Percentiles rank a stretch among this genome's conserved stretches.
phyloP scores from a whole-genome alignment of 2,329 filamentous ascomycete species.

The Elsinoe batatas region DNA sequence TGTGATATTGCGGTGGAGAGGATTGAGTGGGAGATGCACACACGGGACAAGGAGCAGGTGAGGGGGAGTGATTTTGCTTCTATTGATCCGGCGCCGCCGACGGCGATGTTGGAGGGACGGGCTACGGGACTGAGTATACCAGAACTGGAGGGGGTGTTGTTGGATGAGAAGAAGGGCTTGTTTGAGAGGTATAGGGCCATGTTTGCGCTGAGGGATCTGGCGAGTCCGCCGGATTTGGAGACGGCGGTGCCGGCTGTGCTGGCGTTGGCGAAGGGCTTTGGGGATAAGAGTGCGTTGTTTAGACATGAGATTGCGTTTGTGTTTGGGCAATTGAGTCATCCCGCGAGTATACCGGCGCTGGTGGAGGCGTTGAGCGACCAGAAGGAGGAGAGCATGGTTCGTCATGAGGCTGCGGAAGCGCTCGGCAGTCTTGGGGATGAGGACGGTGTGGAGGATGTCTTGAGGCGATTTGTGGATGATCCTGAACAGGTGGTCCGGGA shows the following conservation, averaged over 20 bases:
- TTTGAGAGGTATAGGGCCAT: slow-evolving; percentile 95
- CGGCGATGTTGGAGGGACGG: slow-evolving; percentile 49
- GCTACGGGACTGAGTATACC: slow-evolving; percentile 53
- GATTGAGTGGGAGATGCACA: slow-evolving; percentile 78
- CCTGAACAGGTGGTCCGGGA: slow-evolving; percentile 88
- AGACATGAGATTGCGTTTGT: slow-evolving; percentile 97
- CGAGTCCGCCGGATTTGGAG: slow-evolving; percentile 81
- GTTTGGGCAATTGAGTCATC: slow-evolving; percentile 90
- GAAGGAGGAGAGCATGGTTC: slow-evolving; percentile 87
- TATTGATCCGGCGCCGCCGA: slow-evolving; percentile 86
- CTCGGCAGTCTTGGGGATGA: slow-evolving; percentile 89
- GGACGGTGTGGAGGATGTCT: slow-evolving; percentile 76
- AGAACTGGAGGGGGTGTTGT: slow-evolving; percentile 63
- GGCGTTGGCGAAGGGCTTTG: slow-evolving; percentile 75
- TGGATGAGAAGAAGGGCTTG: slow-evolving; percentile 68
- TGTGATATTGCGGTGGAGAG: slow-evolving; percentile 94
- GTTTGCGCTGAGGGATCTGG: slow-evolving; percentile 92
- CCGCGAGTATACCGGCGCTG: slow-evolving; percentile 89
- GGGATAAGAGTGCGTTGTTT: slow-evolving; percentile 83
- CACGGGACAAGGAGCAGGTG: slow-evolving; percentile 59
- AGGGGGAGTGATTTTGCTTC: slow-evolving; percentile 84
- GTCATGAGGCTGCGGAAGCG: slow-evolving; percentile 94
- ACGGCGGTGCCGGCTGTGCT: slow-evolving; percentile 81
- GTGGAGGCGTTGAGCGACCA: slow-evolving; percentile 66
- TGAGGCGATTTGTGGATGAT: slow-evolving; percentile 79